These are phyloP conservation scores for Leersia perrieri DNA, from an alignment of 176 grass and related monocot genomes.

Conservation along the genomic window DNA sequence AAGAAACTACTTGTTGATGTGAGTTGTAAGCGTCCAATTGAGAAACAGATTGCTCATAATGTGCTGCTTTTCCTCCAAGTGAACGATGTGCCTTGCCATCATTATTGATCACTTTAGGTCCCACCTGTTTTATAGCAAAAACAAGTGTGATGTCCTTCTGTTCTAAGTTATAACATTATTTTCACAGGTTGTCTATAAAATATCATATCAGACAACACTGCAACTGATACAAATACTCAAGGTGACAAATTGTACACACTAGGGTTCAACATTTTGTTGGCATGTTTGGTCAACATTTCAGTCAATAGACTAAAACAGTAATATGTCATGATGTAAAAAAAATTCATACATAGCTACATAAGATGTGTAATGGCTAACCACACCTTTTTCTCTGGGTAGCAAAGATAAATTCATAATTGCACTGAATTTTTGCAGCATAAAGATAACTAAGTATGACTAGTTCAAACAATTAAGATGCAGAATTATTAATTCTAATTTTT, in stretches of 20 bases:
- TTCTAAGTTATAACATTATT: conserved; percentile 17
- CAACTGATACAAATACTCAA: not conserved
- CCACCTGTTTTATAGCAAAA: conserved; percentile 24
- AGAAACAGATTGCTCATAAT: conserved; percentile 29
- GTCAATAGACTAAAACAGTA: conserved; percentile 19
- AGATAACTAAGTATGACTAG: not conserved
- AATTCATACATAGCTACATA: not conserved
- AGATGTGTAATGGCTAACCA: not conserved
- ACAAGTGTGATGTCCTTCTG: conserved; percentile 2
- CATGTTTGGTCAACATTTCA: conserved; percentile 14
- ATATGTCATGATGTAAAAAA: conserved; percentile 4
- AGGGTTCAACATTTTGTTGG: not conserved
- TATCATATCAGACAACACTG: not conserved
- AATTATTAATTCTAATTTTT: not conserved
- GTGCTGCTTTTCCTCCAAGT: conserved; percentile 13
- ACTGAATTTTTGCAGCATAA: not conserved
- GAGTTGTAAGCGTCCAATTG: conserved; percentile 60
- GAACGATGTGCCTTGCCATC: not conserved
- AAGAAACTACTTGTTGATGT: conserved; percentile 72
- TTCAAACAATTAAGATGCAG: not conserved
- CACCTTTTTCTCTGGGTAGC: not conserved
- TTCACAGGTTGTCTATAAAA: not conserved
- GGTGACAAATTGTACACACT: not conserved
- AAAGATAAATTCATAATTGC: not conserved
- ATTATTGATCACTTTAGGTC: not conserved